Evolutionary conservation across 2,329 filamentous ascomycete genomes (phyloP).

Genomic region (Calonectria pteridis): DNA sequence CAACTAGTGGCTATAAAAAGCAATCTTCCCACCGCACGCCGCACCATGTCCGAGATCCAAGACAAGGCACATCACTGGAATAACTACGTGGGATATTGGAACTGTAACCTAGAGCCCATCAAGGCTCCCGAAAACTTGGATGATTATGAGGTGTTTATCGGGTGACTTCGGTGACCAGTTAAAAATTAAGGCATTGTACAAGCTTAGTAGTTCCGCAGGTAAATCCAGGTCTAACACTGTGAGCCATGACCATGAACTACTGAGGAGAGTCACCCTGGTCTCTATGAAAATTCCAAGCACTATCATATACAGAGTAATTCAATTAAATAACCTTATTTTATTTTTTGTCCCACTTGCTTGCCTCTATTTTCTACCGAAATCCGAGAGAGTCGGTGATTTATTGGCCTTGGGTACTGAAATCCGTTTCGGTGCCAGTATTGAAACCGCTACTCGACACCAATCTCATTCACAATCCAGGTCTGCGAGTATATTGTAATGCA

Average conservation of each 20-base stretch:
- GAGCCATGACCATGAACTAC: background rate
- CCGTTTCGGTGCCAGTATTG: too few species aligned
- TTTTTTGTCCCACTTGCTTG: too few species aligned
- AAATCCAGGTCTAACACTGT: background rate
- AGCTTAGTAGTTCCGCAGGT: background rate
- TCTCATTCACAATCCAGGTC: too few species aligned
- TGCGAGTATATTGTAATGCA: background rate
- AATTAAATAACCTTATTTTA: too few species aligned
- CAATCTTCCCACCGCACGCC: background rate
- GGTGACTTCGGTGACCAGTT: background rate
- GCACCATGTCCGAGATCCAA: background rate
- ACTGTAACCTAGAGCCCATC: background rate
- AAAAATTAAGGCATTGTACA: too few species aligned
- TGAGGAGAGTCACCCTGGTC: too few species aligned
- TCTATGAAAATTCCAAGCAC: too few species aligned
- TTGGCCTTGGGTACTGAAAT: too few species aligned
- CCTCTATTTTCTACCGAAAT: too few species aligned
- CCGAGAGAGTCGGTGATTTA: too few species aligned
- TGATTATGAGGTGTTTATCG: background rate
- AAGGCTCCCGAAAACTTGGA: background rate
- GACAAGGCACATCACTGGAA: slow-evolving; percentile 6
- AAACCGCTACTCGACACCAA: too few species aligned
- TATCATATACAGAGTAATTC: too few species aligned
- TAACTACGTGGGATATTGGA: background rate
- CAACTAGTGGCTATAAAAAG: background rate